phyloP scores from a whole-genome alignment of 352 stramenopile species.

The Pseudoperonospora humuli region DNA sequence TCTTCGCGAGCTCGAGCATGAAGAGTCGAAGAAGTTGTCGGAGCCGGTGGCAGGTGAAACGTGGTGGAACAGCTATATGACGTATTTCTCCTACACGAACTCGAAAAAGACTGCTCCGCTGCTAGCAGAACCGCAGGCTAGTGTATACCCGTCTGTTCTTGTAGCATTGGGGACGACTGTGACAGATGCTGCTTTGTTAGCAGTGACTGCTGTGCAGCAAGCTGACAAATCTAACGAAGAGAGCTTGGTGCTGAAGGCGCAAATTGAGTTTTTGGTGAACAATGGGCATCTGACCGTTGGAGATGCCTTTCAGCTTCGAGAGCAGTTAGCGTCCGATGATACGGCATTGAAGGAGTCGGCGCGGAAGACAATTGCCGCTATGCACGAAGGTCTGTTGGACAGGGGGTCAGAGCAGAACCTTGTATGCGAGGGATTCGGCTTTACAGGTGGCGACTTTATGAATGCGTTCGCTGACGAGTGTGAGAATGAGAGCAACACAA shows the following conservation, averaged over 20 bases:
- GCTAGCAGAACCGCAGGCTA: slow-evolving; percentile 19
- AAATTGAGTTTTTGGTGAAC: slow-evolving; percentile 74
- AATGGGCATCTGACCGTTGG: slow-evolving; percentile 44
- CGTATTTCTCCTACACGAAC: slow-evolving; percentile 34
- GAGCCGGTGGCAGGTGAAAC: slow-evolving; percentile 35
- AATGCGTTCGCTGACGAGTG: slow-evolving; percentile 4
- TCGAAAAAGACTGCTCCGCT: slow-evolving; percentile 13
- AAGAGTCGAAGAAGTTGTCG: slow-evolving; percentile 36
- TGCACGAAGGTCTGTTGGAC: slow-evolving; percentile 53
- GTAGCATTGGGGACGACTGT: slow-evolving; percentile 3
- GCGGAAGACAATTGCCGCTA: slow-evolving; percentile 45
- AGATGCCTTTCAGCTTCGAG: slow-evolving; percentile 67
- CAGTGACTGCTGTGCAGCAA: background rate
- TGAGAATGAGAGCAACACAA: slow-evolving; percentile 7
- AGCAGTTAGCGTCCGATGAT: slow-evolving; percentile 53
- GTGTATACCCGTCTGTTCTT: slow-evolving; percentile 23
- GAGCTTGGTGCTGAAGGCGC: slow-evolving; percentile 50
- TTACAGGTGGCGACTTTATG: slow-evolving; percentile 18
- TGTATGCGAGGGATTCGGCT: slow-evolving; percentile 25
- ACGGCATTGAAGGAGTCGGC: slow-evolving; percentile 34
- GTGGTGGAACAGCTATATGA: slow-evolving; percentile 69
- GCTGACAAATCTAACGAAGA: slow-evolving; percentile 16
- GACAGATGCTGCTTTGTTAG: background rate
- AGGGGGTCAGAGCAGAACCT: slow-evolving; percentile 6
- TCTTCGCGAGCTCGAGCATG: slow-evolving; percentile 54